Base-by-base conservation (phyloP, 2,329 filamentous ascomycete genomes). In the Talaromyces rugulosus region DNA sequence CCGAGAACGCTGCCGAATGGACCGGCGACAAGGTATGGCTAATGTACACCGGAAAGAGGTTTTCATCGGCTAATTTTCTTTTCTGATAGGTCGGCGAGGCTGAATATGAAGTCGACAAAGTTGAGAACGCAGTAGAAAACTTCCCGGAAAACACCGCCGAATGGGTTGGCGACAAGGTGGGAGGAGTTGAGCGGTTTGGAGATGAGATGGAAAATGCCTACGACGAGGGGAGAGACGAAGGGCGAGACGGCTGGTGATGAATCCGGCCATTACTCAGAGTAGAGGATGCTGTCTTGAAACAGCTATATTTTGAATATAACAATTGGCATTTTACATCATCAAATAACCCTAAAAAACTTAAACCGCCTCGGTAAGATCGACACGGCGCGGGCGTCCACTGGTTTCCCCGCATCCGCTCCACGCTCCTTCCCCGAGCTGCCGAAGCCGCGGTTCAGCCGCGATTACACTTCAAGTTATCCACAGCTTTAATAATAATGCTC, bases 1-100 rank as follows among this genome's bases (percentile, higher is more conserved):
- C 79, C 1, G 75, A 80, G 34, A 67, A 80, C 62, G 77, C 75
- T 1, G 78, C 78, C 14, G 62, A 71, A 33, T 80, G 78, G 77
- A 75, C 77, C 4, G 79, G 78, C 5, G 68, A 75, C 44, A 78
- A 77, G 66, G 70, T 71, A 64, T 52, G 36, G 36, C 11, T 28
- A 3, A 40, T 47, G 8, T 18, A 4, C 6, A 6, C 18, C 2
- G 4, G n/a, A 11, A 8, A 11, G 4, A 12, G 3, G 18, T 47
- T 3, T 7, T 1, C 44, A 47, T 47, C 7, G 3, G 18, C 18
- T 47, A 27, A 47, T 47, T 9, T 47, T 47, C 18, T 47, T n/a
- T 51, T 12, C 3, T 7, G 14, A 7, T 61, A 74, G 71, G 72
- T 77, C 36, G 72, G 73, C 36, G 76, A 79, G 53, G 75, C 75